These are phyloP conservation scores for Gentiana macrophylla DNA, from an alignment of 257 asterid genomes.

Conservation along the genomic window DNA sequence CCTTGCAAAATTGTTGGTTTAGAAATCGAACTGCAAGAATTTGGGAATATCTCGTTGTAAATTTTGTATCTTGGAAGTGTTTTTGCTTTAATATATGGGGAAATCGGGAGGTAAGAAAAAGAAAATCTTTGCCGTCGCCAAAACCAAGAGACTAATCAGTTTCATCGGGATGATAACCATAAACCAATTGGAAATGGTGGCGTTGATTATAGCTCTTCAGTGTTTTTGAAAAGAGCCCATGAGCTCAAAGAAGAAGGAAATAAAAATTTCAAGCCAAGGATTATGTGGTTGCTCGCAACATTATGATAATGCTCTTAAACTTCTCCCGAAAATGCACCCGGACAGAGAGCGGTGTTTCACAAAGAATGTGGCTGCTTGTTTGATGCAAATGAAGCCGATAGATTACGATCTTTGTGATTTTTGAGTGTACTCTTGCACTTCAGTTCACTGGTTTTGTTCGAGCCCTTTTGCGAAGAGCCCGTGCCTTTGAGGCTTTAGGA, in stretches of 20 bases:
- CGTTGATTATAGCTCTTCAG: conserved; percentile 44
- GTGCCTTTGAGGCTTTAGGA: conserved; percentile 72
- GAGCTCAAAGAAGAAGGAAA: conserved; percentile 97
- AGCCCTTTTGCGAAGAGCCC: conserved; percentile 80
- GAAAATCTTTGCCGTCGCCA: conserved; percentile 44
- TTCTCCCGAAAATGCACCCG: conserved; percentile 65
- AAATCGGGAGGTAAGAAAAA: conserved; percentile 86
- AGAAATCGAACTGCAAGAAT: no score
- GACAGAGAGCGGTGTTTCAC: conserved; percentile 76
- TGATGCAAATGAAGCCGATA: conserved; percentile 96
- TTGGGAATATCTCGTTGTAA: conserved; percentile 1
- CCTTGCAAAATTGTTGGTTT: no score
- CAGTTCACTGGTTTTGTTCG: conserved; percentile 61
- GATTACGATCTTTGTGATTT: conserved; percentile 68
- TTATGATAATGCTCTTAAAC: conserved; percentile 73
- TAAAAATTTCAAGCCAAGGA: conserved; percentile 74
- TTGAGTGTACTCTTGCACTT: conserved; percentile 71
- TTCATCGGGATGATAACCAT: conserved; percentile 19
- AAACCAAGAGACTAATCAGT: conserved; percentile 32
- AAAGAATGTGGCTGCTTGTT: conserved; percentile 88
- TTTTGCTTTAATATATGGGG: conserved; percentile 44
- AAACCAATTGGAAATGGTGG: conserved; percentile 54
- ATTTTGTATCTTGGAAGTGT: conserved; percentile 22
- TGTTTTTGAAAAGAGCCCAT: conserved; percentile 64
- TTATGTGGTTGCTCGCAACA: conserved; percentile 67